Conservation (phyloP, 2,329 filamentous ascomycete species). For the Cytospora piceicola region DNA sequence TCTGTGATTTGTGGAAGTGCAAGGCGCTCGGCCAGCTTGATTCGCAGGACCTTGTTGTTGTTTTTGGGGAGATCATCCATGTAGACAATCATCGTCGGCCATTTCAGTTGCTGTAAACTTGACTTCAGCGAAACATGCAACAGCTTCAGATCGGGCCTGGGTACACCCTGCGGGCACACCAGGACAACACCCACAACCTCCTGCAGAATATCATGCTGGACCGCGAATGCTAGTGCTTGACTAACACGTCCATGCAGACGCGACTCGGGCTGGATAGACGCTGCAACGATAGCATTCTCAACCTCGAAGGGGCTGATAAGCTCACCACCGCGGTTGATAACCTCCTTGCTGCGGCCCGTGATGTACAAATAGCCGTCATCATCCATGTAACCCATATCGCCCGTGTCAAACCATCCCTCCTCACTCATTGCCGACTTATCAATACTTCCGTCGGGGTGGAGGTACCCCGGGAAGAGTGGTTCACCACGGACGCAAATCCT, state of each 20-base stretch:
- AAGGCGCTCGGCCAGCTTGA: constrained; percentile 54
- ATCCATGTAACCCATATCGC: constrained; percentile 83
- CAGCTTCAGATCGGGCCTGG: constrained; percentile 46
- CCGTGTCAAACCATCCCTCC: constrained; percentile 83
- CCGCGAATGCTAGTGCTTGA: constrained; percentile 24
- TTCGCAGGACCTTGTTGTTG: constrained; percentile 62
- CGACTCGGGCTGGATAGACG: constrained; percentile 19
- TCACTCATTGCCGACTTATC: constrained; percentile 75
- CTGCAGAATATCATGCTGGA: constrained; percentile 26
- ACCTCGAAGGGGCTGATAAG: constrained; percentile 89
- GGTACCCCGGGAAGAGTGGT: constrained; percentile 83
- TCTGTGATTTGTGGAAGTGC: constrained; percentile 50
- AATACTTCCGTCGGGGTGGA: constrained; percentile 75
- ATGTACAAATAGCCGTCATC: constrained; percentile 82
- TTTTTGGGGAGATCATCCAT: constrained; percentile 59
- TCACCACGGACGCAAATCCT: constrained; percentile 83
- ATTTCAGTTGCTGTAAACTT: constrained; percentile 56
- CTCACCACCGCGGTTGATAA: constrained; percentile 89
- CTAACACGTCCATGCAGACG: constrained; percentile 14
- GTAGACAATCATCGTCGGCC: constrained; percentile 55
- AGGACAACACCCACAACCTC: constrained; percentile 28
- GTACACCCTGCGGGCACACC: constrained; percentile 14
- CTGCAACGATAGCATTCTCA: constrained; percentile 62
- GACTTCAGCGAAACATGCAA: constrained; percentile 52
- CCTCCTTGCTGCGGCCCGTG: constrained; percentile 89